These are phyloP conservation scores for Fusarium domesticum DNA, from an alignment of 2,329 filamentous ascomycete species.

Conservation along the genomic window DNA sequence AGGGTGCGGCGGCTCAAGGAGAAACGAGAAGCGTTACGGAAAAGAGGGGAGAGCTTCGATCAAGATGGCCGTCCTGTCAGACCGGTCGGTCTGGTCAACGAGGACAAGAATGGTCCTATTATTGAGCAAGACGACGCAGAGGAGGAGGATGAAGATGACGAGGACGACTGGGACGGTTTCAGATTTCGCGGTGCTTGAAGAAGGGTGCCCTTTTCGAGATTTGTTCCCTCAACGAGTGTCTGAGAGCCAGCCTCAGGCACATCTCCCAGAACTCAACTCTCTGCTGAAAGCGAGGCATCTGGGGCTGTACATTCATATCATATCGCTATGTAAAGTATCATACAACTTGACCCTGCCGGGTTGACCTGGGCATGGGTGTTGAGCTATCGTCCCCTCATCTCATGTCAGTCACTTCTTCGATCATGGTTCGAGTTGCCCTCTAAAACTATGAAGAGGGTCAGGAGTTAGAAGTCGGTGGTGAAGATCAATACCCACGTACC, in stretches of 20 bases:
- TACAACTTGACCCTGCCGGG: background rate
- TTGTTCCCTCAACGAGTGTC: background rate
- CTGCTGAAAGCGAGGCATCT: background rate
- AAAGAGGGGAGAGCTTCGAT: slow-evolving; percentile 32
- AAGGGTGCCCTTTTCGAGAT: background rate
- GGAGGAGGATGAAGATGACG: slow-evolving; percentile 49
- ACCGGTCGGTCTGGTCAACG: slow-evolving; percentile 25
- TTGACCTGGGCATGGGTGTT: background rate
- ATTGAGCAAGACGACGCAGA: slow-evolving; percentile 41
- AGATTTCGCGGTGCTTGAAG: slow-evolving; percentile 39
- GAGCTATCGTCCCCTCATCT: background rate
- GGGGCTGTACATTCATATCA: background rate
- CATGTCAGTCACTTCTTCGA: background rate
- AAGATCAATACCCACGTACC: too few relatives aligned
- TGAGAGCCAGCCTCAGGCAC: background rate
- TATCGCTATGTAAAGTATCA: background rate
- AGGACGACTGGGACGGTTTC: slow-evolving; percentile 59
- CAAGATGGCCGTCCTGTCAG: slow-evolving; percentile 28
- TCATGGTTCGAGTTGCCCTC: too few relatives aligned
- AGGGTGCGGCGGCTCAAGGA: slow-evolving; percentile 67
- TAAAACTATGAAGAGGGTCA: too few relatives aligned
- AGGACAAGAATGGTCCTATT: slow-evolving; percentile 28
- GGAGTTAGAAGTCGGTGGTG: too few relatives aligned
- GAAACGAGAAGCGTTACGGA: slow-evolving; percentile 64
- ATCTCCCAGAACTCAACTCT: background rate